Conservation (phyloP, 2,329 filamentous ascomycete species). For the Exophiala xenobiotica region DNA sequence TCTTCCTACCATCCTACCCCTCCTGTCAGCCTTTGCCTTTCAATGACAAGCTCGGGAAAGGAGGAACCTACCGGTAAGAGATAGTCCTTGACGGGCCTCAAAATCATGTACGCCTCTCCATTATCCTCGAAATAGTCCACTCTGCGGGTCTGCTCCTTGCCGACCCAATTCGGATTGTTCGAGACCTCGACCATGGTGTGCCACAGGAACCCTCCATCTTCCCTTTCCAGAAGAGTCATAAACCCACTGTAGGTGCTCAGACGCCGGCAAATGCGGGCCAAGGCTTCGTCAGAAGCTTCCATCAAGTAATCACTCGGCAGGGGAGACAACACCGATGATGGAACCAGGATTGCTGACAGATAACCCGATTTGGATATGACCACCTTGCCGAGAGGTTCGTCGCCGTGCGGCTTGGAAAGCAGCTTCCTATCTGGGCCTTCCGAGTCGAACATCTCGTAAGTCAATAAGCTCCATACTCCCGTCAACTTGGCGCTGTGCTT, state of each 20-base stretch:
- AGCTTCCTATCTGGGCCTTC: conserved; percentile 4
- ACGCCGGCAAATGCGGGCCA: conserved; percentile 11
- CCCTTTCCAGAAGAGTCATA: conserved; percentile 14
- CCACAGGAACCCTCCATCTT: conserved; percentile 16
- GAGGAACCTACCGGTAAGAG: conserved; percentile 16
- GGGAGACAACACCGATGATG: conserved; percentile 7
- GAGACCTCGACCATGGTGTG: conserved; percentile 22
- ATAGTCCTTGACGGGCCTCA: conserved; percentile 17
- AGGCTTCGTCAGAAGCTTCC: conserved; percentile 15
- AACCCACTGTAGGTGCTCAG: conserved; percentile 17
- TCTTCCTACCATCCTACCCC: conserved; percentile 16
- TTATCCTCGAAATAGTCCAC: conserved; percentile 6
- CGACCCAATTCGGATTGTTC: conserved; percentile 20
- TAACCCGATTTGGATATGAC: conserved; percentile 18
- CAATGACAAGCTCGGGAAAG: background rate
- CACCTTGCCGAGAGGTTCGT: conserved; percentile 18
- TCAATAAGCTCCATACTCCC: conserved; percentile 2
- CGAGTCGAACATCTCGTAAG: conserved; percentile 5
- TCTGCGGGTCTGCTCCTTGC: conserved; percentile 16
- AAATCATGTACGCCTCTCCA: conserved; percentile 13
- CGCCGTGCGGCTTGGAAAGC: conserved; percentile 17
- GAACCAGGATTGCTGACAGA: conserved; percentile 17
- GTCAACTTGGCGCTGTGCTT: conserved; percentile 2
- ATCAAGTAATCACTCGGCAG: conserved; percentile 7
- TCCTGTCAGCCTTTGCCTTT: background rate